Evolutionary conservation across 805 yeast species (phyloP), one percentile per base, ranked within the genome.

Genomic region (Sungouiozyma ichnusensis): DNA sequence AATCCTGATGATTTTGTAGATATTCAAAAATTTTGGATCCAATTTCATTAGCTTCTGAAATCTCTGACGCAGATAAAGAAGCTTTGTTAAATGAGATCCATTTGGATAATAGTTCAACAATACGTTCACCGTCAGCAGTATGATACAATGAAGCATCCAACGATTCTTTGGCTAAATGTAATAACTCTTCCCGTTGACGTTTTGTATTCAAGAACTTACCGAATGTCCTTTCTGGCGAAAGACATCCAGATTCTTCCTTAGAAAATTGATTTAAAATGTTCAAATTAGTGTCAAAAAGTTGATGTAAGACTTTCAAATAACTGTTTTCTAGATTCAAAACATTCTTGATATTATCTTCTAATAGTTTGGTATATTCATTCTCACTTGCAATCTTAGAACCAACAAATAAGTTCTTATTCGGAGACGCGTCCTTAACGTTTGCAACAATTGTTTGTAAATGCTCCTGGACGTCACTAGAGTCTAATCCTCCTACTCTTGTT

Each of bases 141-240:
- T 58, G 56, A 58, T 66, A 74, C 35, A 63, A 59, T 45, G 64
- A 36, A 4, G 67, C 61, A 53, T 70, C 69, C 14, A 76, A 63
- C 4, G 79, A 66, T 17, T 61, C 54, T 47, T 69, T 66, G 7
- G 78, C 76, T 39, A 69, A 55, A 8, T 61, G 54, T 14, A 73
- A 51, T 48, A 81, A 67, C 20, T 64, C 61, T 20, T 60, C 54
- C 42, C 74, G 72, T 47, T 73, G 70, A 50, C 77, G 77, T 51
- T 76, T 73, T 33, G 65, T 65, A 40, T 72, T 74, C 51, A 87
- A 63, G 57, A 71, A 86, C 20, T 75, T 65, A 61, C 97, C 97
- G 51, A 74, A 85, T 7, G 96, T 95, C 56, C 68, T 88, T 63
- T 87, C 97, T 18, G 97, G 97, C 40, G 77, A 74, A 16, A 77